Base-by-base conservation (phyloP, 495 filamentous ascomycete genomes). In the Hypoxylon fragiforme region DNA sequence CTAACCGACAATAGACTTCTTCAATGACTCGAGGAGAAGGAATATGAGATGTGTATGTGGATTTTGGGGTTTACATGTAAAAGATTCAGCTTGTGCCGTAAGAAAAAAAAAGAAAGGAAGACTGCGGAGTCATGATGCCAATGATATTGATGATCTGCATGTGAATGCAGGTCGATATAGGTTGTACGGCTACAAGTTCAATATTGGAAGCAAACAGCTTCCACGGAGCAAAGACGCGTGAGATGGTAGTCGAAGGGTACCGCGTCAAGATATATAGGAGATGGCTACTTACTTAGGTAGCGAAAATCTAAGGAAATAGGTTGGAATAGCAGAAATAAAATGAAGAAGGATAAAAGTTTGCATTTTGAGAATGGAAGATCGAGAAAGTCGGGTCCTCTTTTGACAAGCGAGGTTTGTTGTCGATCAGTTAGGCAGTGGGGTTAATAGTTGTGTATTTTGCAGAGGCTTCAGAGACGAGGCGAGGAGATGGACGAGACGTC, bases 391-490 rank as follows among this genome's bases (percentile, higher is more conserved):
- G 49, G 18, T 9, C 16, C 21, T 46, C 19, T 61, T 61, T 52
- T 56, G 51, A 47, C 32, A 61, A 61, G 43, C 46, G 50, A 51
- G 40, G 51, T 61, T 61, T 61, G 45, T 52, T 61, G 57, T 61
- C 51, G 57, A 61, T 56, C 57, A 52, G 30, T 36, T 36, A 15
- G 47, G 44, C 21, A 39, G 51, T 56, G 57, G 57, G 57, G 57
- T 55, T 61, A 26, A 36, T 35, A 44, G 31, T 20, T 24, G 31
- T 18, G 28, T 1, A 20, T 3, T 18, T 20, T 30, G 5, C 0
- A 38, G 41, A 53, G 26, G 24, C 24, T 50, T 11, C 24, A 28
- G 24, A 28, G 24, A 28, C 24, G 39, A 48, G 44, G 45, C 11
- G 26, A 35, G 22, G 13, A 24, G 50, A 45, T 26, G 40, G 38